A percentile compares a stretch with the other conserved stretches of the same genome.
These are phyloP conservation scores for Blastocystis sp. DNA, from an alignment of 352 stramenopile species.

Conservation along the genomic window DNA sequence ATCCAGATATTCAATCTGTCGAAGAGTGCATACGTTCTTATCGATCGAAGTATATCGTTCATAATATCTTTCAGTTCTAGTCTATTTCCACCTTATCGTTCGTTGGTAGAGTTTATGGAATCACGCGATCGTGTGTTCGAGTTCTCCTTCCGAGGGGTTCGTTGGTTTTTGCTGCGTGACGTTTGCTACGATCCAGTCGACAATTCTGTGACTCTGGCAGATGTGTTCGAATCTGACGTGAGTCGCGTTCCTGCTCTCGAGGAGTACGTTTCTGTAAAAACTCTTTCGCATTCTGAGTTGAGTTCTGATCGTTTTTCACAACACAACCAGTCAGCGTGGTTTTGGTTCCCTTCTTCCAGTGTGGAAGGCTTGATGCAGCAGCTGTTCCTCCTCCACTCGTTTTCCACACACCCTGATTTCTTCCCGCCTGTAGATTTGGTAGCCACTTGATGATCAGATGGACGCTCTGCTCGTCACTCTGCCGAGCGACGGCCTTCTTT, in stretches of 20 bases:
- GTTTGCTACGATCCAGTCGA: not conserved
- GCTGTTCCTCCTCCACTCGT: not conserved
- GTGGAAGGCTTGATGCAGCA: not conserved
- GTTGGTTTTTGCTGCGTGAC: not conserved
- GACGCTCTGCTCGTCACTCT: not conserved
- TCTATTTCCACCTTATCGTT: not conserved
- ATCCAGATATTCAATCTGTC: too few relatives aligned
- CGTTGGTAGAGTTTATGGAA: not conserved
- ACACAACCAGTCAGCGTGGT: not conserved
- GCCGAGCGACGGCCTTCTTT: not conserved
- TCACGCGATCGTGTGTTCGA: not conserved
- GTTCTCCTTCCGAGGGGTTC: not conserved
- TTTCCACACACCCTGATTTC: slow-evolving; percentile 6
- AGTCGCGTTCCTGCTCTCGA: not conserved
- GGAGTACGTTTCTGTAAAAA: not conserved
- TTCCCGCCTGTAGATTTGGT: not conserved
- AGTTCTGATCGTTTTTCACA: not conserved
- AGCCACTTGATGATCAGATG: not conserved
- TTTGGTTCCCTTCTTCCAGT: not conserved
- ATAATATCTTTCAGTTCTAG: not conserved
- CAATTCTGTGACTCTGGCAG: not conserved
- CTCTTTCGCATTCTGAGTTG: not conserved
- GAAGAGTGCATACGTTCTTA: too few relatives aligned
- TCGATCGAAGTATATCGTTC: not conserved
- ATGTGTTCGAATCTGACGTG: not conserved